Percentiles rank a stretch among this genome's conserved stretches.
phyloP scores from a whole-genome alignment of 2,329 filamentous ascomycete species.

The Gremmenia infestans region DNA sequence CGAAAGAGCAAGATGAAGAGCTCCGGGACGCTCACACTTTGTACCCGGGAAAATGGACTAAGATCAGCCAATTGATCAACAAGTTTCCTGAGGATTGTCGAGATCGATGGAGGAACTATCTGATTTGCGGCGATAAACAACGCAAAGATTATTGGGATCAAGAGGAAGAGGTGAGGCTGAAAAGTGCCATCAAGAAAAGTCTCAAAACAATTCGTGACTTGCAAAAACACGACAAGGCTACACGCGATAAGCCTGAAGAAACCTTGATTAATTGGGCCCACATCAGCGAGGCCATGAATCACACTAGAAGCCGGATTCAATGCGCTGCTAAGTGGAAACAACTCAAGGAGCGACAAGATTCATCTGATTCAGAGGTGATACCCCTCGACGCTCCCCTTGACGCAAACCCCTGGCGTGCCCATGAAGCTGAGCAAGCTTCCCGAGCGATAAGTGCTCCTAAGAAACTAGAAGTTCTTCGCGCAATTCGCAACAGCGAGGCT shows the following conservation, averaged over 20 bases:
- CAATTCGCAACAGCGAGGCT: conserved; percentile 39
- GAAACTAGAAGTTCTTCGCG: conserved; percentile 40
- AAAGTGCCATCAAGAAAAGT: conserved; percentile 46
- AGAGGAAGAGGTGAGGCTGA: conserved; percentile 46
- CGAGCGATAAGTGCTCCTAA: conserved; percentile 40
- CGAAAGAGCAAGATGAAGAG: conserved; percentile 51
- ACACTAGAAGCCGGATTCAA: conserved; percentile 59
- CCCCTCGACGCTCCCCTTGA: conserved; percentile 21
- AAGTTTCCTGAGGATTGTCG: conserved; percentile 61
- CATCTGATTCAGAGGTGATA: conserved; percentile 14
- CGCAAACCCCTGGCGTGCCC: conserved; percentile 37
- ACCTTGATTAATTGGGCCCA: conserved; percentile 59
- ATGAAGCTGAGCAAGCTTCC: conserved; percentile 40
- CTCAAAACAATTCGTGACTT: conserved; percentile 44
- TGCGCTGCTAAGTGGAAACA: conserved; percentile 64
- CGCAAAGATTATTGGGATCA: conserved; percentile 54
- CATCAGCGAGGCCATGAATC: conserved; percentile 58
- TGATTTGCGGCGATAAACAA: conserved; percentile 50
- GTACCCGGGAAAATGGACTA: conserved; percentile 49
- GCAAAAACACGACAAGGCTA: conserved; percentile 19
- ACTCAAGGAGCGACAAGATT: conserved; percentile 33
- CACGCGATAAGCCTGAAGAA: conserved; percentile 40
- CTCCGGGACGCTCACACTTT: conserved; percentile 44
- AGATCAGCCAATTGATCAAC: conserved; percentile 57
- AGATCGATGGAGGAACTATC: conserved; percentile 66